Base-by-base conservation (phyloP, 345 rosid genomes). In the Ceriops decandra region DNA sequence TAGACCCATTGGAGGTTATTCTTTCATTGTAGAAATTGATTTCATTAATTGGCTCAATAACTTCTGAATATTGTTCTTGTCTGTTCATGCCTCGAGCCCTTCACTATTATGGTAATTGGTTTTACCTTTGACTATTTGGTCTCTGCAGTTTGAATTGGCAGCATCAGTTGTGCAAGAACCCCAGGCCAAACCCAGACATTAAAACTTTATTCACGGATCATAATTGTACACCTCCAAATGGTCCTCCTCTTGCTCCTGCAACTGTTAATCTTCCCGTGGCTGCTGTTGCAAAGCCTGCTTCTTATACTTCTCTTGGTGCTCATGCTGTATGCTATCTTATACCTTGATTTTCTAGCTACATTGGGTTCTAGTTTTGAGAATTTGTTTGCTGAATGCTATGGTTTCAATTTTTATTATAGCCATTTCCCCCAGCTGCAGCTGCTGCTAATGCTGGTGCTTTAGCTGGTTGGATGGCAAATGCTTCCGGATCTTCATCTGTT, bases 391-490 rank as follows among this genome's bases (percentile, higher is more conserved):
- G 28, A 33, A 42, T 53, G n/a, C 33, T 51, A 21, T 72, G 9
- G 57, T 72, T 69, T 62, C 32, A 51, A 49, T 57, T 33, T 62
- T 56, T 20, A 24, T 24, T 72, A 36, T 59, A 88, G 93, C 86
- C 88, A 57, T 88, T 88, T 77, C 88, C 92, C 8, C 77, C 88
- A 0, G 33, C 86, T 28, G 88, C 86, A 27, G 83, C 85, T 28
- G 76, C 86, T 46, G 85, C 87, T 16, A 86, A 83, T 82, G 82
- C 93, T 60, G 82, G 78, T 76, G 86, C 95, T 59, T 76, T 89
- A 58, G 91, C 96, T 71, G 88, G 97, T 72, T 91, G 97, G 83
- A 93, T 93, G 84, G 89, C 90, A 73, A 84, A 82, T 81, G 85
- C 85, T 54, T 87, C 88, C 66, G 90, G 88, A 65, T 80, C 97